These are phyloP conservation scores for Tulasnella calospora DNA, from an alignment of 768 basidiomycete genomes.

Conservation along the genomic window DNA sequence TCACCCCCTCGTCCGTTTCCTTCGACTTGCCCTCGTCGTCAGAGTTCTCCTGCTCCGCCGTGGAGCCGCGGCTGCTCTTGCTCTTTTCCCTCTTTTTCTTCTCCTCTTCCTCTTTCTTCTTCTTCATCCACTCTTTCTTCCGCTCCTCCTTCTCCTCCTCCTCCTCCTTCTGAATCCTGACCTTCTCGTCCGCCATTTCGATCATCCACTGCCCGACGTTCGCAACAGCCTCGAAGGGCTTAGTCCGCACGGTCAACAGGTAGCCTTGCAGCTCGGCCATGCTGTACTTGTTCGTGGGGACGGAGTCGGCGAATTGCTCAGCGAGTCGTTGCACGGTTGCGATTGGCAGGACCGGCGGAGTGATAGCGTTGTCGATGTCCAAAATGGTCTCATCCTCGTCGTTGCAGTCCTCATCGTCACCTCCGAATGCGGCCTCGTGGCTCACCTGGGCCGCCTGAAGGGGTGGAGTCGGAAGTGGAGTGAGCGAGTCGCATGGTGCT, in stretches of 20 bases:
- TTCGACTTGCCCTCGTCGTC: neutral
- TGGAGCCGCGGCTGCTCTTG: conserved; percentile 29
- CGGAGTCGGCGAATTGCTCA: conserved; percentile 39
- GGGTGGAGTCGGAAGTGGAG: conserved; percentile 11
- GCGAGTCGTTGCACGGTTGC: conserved; percentile 37
- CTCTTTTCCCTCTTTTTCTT: conserved; percentile 33
- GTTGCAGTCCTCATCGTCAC: neutral
- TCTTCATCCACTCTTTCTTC: neutral
- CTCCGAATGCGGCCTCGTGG: neutral
- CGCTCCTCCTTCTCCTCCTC: conserved; percentile 27
- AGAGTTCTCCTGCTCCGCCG: neutral
- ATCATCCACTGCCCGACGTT: conserved; percentile 43
- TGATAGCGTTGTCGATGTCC: conserved; percentile 15
- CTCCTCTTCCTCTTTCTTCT: conserved; percentile 13
- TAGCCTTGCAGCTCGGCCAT: conserved; percentile 61
- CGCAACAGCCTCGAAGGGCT: conserved; percentile 33
- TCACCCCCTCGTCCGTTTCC: neutral
- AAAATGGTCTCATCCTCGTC: conserved; percentile 2
- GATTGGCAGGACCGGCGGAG: conserved; percentile 6
- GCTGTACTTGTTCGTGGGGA: conserved; percentile 50
- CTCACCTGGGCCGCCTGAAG: neutral
- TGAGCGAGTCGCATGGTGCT: neutral
- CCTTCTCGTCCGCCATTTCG: conserved; percentile 37
- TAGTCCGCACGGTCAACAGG: conserved; percentile 41
- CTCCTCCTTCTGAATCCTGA: conserved; percentile 34